A percentile compares a stretch with the other conserved stretches of the same genome.
Conservation (phyloP, 2,329 filamentous ascomycete species). For the Fusarium sambucinum region DNA sequence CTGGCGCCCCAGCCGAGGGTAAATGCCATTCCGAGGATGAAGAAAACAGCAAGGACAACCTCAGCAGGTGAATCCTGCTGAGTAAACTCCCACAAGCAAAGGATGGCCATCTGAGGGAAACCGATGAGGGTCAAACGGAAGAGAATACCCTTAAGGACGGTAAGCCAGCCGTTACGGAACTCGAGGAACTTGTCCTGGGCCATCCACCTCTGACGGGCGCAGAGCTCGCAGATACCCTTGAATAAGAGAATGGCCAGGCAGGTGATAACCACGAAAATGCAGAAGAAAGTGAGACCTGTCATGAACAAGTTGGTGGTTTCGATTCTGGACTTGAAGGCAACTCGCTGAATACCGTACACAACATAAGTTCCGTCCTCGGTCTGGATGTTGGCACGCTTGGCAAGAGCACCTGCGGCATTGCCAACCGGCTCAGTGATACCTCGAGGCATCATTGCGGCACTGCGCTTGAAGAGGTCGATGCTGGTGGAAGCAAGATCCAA, state of each 20-base stretch:
- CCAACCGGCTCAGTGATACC: conserved; percentile 54
- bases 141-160: conserved; percentile 91
- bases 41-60: conserved; percentile 88
- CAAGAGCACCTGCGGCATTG: conserved; percentile 56
- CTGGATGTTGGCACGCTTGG: conserved; percentile 67
- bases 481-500: conserved; percentile 55
- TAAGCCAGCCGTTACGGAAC: conserved; percentile 94
- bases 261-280: conserved; percentile 82
- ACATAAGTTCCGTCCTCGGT: conserved; percentile 67
- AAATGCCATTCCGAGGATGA: conserved; percentile 82
- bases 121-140: conserved; percentile 92
- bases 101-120: conserved; percentile 89
- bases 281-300: conserved; percentile 90
- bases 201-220: conserved; percentile 81
- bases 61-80: conserved; percentile 86
- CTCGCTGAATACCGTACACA: conserved; percentile 87
- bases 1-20: conserved; percentile 87
- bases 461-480: conserved; percentile 65
- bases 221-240: conserved; percentile 83
- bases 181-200: conserved; percentile 88
- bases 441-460: conserved; percentile 64
- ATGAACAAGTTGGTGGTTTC: conserved; percentile 94
- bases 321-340: conserved; percentile 86
- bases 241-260: conserved; percentile 79
- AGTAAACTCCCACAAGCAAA: conserved; percentile 95